These are phyloP conservation scores for Fusarium sp. DNA, from an alignment of 2,329 filamentous ascomycete genomes.

Conservation along the genomic window DNA sequence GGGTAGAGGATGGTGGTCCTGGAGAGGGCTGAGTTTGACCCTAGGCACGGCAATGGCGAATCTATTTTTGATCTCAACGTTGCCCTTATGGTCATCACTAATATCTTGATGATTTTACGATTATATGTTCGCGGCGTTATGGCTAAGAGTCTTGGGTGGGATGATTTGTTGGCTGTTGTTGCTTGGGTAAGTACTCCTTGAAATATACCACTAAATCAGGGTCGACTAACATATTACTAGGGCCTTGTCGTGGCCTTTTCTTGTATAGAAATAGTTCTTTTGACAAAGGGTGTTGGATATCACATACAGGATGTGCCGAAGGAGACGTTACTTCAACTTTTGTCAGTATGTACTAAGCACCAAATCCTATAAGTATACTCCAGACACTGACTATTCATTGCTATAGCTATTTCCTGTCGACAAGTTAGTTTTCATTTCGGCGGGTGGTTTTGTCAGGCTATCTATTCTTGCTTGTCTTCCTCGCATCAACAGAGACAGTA, in stretches of 20 bases:
- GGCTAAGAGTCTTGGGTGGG: conserved; percentile 34
- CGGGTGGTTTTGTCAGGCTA: conserved; percentile 37
- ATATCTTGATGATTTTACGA: conserved; percentile 30
- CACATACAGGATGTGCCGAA: conserved; percentile 24
- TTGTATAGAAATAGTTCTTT: conserved; percentile 29
- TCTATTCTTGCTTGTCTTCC: conserved; percentile 41
- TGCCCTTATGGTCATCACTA: conserved; percentile 35
- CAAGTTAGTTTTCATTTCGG: conserved; percentile 37
- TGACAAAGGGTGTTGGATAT: conserved; percentile 32
- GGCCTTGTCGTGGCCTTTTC: conserved; percentile 26
- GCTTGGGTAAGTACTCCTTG: conserved; percentile 31
- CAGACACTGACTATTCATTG: background rate
- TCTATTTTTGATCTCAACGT: conserved; percentile 37
- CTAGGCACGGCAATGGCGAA: conserved; percentile 8
- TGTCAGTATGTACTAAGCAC: conserved; percentile 31
- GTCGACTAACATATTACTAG: conserved; percentile 20
- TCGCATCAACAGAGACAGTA: conserved; percentile 38
- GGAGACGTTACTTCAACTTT: conserved; percentile 21
- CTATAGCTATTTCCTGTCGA: conserved; percentile 32
- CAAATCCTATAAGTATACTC: background rate
- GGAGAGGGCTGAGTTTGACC: background rate
- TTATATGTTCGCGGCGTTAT: conserved; percentile 39
- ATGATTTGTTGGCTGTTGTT: conserved; percentile 38
- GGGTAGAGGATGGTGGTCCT: conserved; percentile 19
- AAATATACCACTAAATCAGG: background rate